Conservation (phyloP, 441 rosid species). For the Omphalea diandra region DNA sequence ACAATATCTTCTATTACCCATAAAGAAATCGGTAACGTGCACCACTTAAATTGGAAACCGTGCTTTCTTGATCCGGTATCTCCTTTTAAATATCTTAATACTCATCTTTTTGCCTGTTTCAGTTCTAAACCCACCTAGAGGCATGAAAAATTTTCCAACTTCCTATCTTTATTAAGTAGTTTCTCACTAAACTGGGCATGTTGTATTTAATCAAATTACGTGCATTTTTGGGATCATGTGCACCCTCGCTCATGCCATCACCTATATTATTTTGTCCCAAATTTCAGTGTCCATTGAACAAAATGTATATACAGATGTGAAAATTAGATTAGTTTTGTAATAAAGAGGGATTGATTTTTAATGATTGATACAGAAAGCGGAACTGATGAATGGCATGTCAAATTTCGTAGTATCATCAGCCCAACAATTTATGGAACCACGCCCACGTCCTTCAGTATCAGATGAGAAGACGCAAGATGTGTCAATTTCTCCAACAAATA, state of each 20-base stretch:
- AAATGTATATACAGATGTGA: no score
- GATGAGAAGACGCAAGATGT: conserved; percentile 35
- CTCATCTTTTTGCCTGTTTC: conserved; percentile 12
- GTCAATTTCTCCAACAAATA: conserved; percentile 36
- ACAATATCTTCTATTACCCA: conserved; percentile 12
- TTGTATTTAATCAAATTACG: neutral
- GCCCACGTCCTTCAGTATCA: conserved; percentile 35
- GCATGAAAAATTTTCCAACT: neutral
- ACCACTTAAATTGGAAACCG: conserved; percentile 35
- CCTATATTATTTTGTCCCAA: neutral
- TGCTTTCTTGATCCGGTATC: conserved; percentile 26
- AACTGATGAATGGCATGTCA: conserved; percentile 25
- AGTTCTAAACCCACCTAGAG: conserved; percentile 18
- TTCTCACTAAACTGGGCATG: neutral
- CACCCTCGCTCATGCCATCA: neutral
- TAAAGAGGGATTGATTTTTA: neutral
- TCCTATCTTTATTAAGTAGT: neutral
- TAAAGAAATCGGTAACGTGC: conserved; percentile 36
- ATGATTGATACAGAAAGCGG: conserved; percentile 28
- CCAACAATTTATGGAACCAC: conserved; percentile 39
- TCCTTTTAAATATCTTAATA: conserved; percentile 20
- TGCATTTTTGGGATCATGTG: conserved; percentile 7
- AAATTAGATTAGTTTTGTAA: neutral
- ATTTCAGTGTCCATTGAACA: neutral
- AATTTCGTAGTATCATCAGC: conserved; percentile 32